Base-by-base conservation (phyloP, 108 stramenopile genomes). In the Fragilaria radians region DNA sequence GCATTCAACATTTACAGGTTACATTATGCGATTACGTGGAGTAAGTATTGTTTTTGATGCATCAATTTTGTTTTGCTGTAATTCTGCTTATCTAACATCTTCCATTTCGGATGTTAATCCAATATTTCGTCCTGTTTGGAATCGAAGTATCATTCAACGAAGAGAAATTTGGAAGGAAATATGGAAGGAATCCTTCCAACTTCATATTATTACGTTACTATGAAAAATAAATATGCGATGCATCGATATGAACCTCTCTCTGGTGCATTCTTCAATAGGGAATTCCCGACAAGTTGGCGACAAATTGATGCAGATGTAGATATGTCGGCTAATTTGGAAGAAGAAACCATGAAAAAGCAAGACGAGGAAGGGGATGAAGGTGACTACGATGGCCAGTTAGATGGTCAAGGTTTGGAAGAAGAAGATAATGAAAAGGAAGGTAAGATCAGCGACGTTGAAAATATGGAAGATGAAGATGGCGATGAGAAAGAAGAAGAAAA, bases 221-320 rank as follows among this genome's bases (percentile, higher is more conserved):
- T 36, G 7, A 57, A 67, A 1, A 57, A 76, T 25, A 88, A 88
- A 61, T 61, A 58, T 14, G 53, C 59, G n/a, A 81, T 89, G 66
- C 76, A 77, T 48, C 50, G 77, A 1, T 87, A 81, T 34, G 55
- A 57, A 59, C 64, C 76, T 14, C 45, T 84, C 25, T 58, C 70
- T 36, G 28, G 63, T 34, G 68, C 78, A 3, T 79, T 70, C 36
- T 94, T 84, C 59, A 53, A 66, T 14, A 55, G 86, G 31, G 93
- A 94, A 64, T 94, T 70, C 61, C 85, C 82, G 7, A 72, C 54
- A 14, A 75, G 82, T 28, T 94, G 93, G 93, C 65, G 80, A 46
- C 56, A 80, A 52, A 83, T 88, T 54, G 82, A 88, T 52, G 31
- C 32, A 25, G 47, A 49, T n/a, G 28, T 59, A 18, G 36, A 42